Evolutionary conservation across 2,329 filamentous ascomycete genomes (phyloP), one percentile per base, ranked within the genome.

Genomic region (Myriosclerotinia curreyana): DNA sequence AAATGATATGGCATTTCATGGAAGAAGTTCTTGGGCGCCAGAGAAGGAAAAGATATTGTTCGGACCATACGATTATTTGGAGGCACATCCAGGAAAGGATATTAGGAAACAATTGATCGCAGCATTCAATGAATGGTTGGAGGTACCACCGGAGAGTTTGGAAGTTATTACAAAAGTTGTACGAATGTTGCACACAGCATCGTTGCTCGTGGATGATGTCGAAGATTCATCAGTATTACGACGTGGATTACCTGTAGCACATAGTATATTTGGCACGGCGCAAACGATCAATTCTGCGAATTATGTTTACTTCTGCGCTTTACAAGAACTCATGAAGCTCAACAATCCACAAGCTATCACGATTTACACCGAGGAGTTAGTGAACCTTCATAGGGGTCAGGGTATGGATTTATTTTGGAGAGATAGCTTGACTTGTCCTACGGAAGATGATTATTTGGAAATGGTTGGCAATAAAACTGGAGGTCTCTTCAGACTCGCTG

Each of bases 391-490:
- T 76, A 82, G 91, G 38, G 92, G 92, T 25, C 92, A 96, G 77
- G 91, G 92, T 69, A 93, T 96, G 89, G 92, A 96, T 71, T 82
- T 96, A 46, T 95, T 90, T 79, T 96, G 92, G 92, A 84, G 91
- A 64, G 91, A 95, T 77, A 91, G 87, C 34, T 80, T 95, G 66
- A 93, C 88, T 25, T 94, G 90, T 76, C 91, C 91, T 17, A 90
- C 85, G 58, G 91, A 95, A 77, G 90, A 92, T 69, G 91, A 96
- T 77, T 96, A 96, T 77, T 83, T 96, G n/a, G 90, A 96, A 75
- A 96, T 96, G 92, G 91, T 96, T 14, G 86, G 86, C 71, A 93
- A 96, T 78, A 96, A 96, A 79, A 96, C 92, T 0, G 92, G 91
- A 60, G 92, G 92, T 0, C 81, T 96, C 1, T 96, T 96, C 79